These are phyloP conservation scores for Lavandula angustifolia DNA, from an alignment of 257 asterid genomes.

Conservation along the genomic window DNA sequence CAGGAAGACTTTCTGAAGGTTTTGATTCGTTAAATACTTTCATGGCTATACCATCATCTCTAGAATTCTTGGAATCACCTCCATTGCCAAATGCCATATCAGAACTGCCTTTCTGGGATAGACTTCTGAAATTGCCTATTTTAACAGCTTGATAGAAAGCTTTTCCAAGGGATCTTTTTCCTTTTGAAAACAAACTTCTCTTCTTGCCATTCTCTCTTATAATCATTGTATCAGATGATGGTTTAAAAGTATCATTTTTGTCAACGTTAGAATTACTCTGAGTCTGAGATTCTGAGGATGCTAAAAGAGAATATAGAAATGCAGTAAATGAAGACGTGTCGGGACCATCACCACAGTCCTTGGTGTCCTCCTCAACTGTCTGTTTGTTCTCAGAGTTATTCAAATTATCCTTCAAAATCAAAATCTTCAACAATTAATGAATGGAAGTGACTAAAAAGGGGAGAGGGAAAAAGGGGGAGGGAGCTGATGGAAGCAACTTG, in stretches of 20 bases:
- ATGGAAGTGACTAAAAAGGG: neutral
- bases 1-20: slow-evolving; percentile 53
- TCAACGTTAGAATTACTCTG: slow-evolving; percentile 38
- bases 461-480: too few species aligned
- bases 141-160: slow-evolving; percentile 67
- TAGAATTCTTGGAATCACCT: slow-evolving; percentile 33
- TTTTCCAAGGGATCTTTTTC: slow-evolving; percentile 71
- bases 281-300: slow-evolving; percentile 58
- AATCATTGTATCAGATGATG: slow-evolving; percentile 47
- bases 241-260: slow-evolving; percentile 38
- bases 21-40: slow-evolving; percentile 43
- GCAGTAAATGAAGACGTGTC: slow-evolving; percentile 96
- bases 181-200: slow-evolving; percentile 68
- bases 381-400: slow-evolving; percentile 49
- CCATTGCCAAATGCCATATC: slow-evolving; percentile 44
- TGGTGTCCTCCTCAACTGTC: slow-evolving; percentile 47
- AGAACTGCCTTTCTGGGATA: slow-evolving; percentile 49
- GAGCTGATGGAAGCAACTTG: too few species aligned
- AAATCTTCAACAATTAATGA: slow-evolving; percentile 2
- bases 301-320: slow-evolving; percentile 72
- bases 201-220: slow-evolving; percentile 59
- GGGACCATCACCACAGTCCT: slow-evolving; percentile 69
- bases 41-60: slow-evolving; percentile 51
- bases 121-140: slow-evolving; percentile 64
- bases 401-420: slow-evolving; percentile 50